A percentile compares a stretch with the other conserved stretches of the same genome.
phyloP scores from a whole-genome alignment of 768 basidiomycete genomes.

The Gyrodon lividus region DNA sequence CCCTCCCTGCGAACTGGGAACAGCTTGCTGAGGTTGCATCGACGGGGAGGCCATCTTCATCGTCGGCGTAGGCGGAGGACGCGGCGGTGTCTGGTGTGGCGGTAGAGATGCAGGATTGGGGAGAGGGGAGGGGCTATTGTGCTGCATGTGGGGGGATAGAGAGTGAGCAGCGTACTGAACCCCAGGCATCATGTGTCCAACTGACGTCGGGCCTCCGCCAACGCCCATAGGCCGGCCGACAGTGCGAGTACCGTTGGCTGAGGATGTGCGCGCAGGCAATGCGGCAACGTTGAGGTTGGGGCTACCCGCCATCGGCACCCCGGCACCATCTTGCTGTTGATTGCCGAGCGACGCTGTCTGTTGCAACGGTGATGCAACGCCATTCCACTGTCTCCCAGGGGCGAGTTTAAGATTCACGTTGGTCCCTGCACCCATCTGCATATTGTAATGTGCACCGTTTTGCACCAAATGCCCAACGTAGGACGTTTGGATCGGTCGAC shows the following conservation, averaged over 20 bases:
- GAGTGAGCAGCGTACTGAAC: conserved; percentile 43
- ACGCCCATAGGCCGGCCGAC: conserved; percentile 32
- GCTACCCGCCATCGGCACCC: conserved; percentile 32
- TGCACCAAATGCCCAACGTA: conserved; percentile 31
- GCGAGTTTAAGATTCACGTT: conserved; percentile 39
- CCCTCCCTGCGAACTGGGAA: conserved; percentile 51
- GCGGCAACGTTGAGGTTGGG: conserved; percentile 35
- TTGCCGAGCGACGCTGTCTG: conserved; percentile 21
- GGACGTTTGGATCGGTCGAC: conserved; percentile 36
- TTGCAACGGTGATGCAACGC: conserved; percentile 24
- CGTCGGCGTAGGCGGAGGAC: conserved; percentile 48
- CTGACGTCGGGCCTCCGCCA: conserved; percentile 9
- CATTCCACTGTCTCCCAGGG: conserved; percentile 40
- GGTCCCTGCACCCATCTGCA: conserved; percentile 23
- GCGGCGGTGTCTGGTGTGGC: conserved; percentile 47
- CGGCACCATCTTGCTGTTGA: conserved; percentile 25
- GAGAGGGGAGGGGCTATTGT: conserved; percentile 44
- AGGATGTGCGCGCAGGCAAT: conserved; percentile 49
- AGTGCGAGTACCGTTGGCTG: conserved; percentile 55
- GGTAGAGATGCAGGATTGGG: conserved; percentile 40
- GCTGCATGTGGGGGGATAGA: conserved; percentile 52
- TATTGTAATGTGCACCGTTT: conserved; percentile 29
- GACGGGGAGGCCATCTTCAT: conserved; percentile 55
- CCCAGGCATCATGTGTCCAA: conserved; percentile 33
- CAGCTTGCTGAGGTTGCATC: conserved; percentile 52